Base-by-base conservation (phyloP, 257 asterid species). In the Rhazya stricta region DNA sequence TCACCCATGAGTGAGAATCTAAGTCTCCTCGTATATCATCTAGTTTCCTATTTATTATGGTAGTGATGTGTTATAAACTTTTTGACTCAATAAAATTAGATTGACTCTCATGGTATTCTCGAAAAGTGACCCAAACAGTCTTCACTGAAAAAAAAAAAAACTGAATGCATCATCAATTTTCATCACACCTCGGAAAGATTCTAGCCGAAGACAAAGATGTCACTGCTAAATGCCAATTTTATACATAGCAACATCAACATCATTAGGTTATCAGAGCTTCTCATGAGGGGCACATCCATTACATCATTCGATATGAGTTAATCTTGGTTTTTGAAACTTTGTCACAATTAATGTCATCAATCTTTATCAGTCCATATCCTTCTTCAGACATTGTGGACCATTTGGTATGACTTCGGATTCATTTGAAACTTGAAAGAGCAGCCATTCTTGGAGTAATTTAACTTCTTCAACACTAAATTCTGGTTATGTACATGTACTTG, bases 211-310 rank as follows among this genome's bases (percentile, higher is more conserved):
- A 73, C 32, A 58, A 50, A 50, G 30, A 18, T 8, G 45, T 58
- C 43, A 53, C 58, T 72, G 45, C 66, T 56, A 29, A 23, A 37
- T 42, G 43, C 36, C 48, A 41, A 43, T n/a, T 16, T 11, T 70
- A 62, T 65, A 62, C 69, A 41, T n/a, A 18, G 54, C 41, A 71
- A 71, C 50, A 65, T 71, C 80, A 80, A 71, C 80, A 80, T 80
- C 80, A 71, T 11, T 50, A 66, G 60, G 71, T 32, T 62, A 60
- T 74, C 53, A 51, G 36, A 60, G 77, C 66, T 29, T 29, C 68
- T 72, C 54, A 63, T 2, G 15, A 25, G 12, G 32, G 39, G 39
- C 43, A 43, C 68, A 37, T 76, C 60, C 71, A 18, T 23, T 76
- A 30, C 56, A 54, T 21, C 69, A 23, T 32, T 36, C 56, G 45